Conservation (phyloP, 805 yeast species). For the Lachancea quebecensis region DNA sequence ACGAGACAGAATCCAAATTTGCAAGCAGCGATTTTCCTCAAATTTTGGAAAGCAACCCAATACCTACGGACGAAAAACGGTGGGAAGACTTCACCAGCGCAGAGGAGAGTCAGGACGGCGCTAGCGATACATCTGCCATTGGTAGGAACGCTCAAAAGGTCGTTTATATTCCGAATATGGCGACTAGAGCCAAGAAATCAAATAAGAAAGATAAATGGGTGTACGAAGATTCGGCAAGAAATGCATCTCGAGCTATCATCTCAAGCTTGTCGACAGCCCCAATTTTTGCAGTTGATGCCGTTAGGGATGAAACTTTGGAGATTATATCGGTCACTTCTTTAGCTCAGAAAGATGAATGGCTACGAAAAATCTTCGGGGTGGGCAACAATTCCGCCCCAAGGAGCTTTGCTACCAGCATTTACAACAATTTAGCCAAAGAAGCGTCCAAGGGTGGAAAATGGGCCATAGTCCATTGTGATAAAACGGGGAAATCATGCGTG, state of each 20-base stretch:
- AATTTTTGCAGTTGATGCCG: slow-evolving; percentile 66
- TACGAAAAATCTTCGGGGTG: slow-evolving; percentile 70
- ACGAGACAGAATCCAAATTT: slow-evolving; percentile 20
- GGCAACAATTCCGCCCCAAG: slow-evolving; percentile 72
- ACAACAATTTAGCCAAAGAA: slow-evolving; percentile 67
- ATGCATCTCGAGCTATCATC: slow-evolving; percentile 49
- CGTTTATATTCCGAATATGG: slow-evolving; percentile 66
- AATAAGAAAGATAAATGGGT: slow-evolving; percentile 74
- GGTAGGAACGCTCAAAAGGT: slow-evolving; percentile 42
- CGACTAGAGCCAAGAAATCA: slow-evolving; percentile 69
- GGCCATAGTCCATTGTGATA: slow-evolving; percentile 74
- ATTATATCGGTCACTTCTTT: slow-evolving; percentile 73
- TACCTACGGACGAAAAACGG: slow-evolving; percentile 17
- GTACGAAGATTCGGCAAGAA: slow-evolving; percentile 63
- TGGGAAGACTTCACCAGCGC: slow-evolving; percentile 29
- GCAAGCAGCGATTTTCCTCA: slow-evolving; percentile 10
- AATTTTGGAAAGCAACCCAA: slow-evolving; percentile 18
- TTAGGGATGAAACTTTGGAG: slow-evolving; percentile 76
- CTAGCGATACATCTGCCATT: slow-evolving; percentile 14
- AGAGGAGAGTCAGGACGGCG: slow-evolving; percentile 26
- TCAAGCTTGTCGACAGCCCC: slow-evolving; percentile 59
- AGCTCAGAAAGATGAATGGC: slow-evolving; percentile 68
- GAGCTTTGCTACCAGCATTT: slow-evolving; percentile 70
- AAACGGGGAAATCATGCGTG: slow-evolving; percentile 61
- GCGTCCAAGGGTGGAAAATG: slow-evolving; percentile 61